A percentile compares a stretch with the other conserved stretches of the same genome.
Conservation (phyloP, 2,329 filamentous ascomycete genomes). For the Venturia nashicola region DNA sequence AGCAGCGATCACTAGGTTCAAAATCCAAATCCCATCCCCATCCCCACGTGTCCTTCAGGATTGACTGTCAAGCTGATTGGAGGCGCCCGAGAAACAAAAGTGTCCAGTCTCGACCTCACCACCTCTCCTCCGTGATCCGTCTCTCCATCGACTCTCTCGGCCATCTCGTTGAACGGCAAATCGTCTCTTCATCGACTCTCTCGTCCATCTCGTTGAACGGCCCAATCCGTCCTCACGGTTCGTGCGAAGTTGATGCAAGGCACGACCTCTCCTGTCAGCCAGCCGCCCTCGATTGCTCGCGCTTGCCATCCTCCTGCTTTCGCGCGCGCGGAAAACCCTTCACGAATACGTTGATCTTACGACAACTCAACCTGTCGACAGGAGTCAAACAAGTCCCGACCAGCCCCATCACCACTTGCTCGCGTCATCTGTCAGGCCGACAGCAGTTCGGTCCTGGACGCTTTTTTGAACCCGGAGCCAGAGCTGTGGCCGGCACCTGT, state of each 20-base stretch:
- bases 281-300: background rate
- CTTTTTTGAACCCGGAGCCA: background rate
- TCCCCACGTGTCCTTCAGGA: background rate
- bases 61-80: constrained; percentile 1
- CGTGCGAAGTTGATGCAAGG: constrained; percentile 4
- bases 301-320: background rate
- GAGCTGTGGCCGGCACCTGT: constrained; percentile 1
- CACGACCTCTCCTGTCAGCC: background rate
- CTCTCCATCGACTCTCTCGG: background rate
- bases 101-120: constrained; percentile 1
- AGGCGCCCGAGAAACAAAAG: constrained; percentile 4
- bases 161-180: background rate
- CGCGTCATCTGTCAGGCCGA: background rate
- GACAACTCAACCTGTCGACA: background rate
- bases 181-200: no score
- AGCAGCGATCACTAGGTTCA: constrained; percentile 3
- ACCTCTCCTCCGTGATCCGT: background rate
- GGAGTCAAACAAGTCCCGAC: background rate
- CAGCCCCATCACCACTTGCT: background rate
- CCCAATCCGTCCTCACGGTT: background rate
- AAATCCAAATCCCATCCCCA: constrained; percentile 1
- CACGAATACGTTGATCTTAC: background rate
- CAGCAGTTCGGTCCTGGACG: background rate
- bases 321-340: background rate
- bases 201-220: background rate